Percentiles rank a stretch among this genome's conserved stretches.
Conservation (phyloP, 2,329 filamentous ascomycete genomes). For the Trichoderma breve region DNA sequence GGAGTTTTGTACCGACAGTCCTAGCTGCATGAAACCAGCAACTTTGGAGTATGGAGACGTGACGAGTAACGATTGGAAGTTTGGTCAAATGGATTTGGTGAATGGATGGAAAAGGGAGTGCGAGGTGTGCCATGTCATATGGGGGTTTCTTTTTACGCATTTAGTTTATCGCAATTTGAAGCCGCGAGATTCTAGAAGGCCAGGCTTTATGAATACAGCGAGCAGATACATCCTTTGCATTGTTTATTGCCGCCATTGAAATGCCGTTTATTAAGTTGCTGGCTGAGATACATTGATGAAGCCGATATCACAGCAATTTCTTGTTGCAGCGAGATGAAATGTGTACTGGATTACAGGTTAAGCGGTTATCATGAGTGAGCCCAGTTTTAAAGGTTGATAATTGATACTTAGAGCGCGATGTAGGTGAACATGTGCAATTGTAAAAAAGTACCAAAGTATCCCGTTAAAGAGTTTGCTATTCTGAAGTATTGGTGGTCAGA, state of each 20-base stretch:
- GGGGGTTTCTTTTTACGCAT: not conserved
- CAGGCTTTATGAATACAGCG: slow-evolving; percentile 15
- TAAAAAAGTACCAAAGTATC: not conserved
- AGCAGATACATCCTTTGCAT: not conserved
- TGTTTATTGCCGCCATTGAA: not conserved
- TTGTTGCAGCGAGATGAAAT: not conserved
- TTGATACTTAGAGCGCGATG: not conserved
- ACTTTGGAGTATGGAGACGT: slow-evolving; percentile 14
- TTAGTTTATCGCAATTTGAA: slow-evolving; percentile 18
- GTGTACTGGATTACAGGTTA: not conserved
- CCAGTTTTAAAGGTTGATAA: not conserved
- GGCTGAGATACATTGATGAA: rapidly evolving
- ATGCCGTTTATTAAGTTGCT: not conserved
- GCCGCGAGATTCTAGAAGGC: slow-evolving; percentile 10
- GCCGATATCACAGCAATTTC: not conserved
- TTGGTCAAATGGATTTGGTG: slow-evolving; percentile 14
- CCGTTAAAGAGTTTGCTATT: not conserved
- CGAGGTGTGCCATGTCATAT: slow-evolving; percentile 8
- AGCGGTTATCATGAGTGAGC: not conserved
- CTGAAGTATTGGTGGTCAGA: not conserved
- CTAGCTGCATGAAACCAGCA: not conserved
- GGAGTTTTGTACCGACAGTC: slow-evolving; percentile 17
- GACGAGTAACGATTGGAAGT: slow-evolving; percentile 20
- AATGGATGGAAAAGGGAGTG: slow-evolving; percentile 11
- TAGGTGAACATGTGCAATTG: not conserved